Evolutionary conservation across 176 grass and related monocot genomes (phyloP).

Genomic region (Puccinellia tenuiflora): DNA sequence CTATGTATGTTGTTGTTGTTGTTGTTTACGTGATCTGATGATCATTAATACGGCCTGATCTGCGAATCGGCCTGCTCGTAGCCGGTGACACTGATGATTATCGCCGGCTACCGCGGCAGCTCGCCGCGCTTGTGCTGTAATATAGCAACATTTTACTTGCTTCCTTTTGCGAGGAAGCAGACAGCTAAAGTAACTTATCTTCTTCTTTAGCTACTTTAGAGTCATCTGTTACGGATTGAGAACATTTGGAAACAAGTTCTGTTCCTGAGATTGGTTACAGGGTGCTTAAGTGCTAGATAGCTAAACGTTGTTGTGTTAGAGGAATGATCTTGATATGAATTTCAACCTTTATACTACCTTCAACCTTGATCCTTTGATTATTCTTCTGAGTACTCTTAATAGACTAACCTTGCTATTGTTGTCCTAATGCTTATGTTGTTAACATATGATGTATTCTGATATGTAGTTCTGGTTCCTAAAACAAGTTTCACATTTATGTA

Average conservation of each 20-base stretch:
- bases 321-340: not conserved
- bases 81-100: conserved; percentile 4
- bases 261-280: not conserved
- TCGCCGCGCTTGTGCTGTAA: conserved; percentile 33
- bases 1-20: conserved; percentile 5
- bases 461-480: not conserved
- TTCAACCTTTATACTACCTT: not conserved
- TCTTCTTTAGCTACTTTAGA: conserved; percentile 16
- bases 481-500: not conserved
- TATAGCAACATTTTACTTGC: conserved; percentile 45
- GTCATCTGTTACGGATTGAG: not conserved
- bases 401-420: not conserved
- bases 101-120: conserved; percentile 1
- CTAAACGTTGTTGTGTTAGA: conserved; percentile 8
- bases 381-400: not conserved
- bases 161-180: conserved; percentile 26
- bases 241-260: not conserved
- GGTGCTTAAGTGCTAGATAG: not conserved
- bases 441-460: not conserved
- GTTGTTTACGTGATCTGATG: conserved; percentile 39
- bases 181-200: conserved; percentile 43
- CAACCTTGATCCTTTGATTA: not conserved
- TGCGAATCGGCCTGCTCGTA: conserved; percentile 17
- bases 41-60: conserved; percentile 25
- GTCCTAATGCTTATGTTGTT: conserved; percentile 8